Evolutionary conservation across 2,329 filamentous ascomycete genomes (phyloP).

Genomic region (Neonectria punicea): DNA sequence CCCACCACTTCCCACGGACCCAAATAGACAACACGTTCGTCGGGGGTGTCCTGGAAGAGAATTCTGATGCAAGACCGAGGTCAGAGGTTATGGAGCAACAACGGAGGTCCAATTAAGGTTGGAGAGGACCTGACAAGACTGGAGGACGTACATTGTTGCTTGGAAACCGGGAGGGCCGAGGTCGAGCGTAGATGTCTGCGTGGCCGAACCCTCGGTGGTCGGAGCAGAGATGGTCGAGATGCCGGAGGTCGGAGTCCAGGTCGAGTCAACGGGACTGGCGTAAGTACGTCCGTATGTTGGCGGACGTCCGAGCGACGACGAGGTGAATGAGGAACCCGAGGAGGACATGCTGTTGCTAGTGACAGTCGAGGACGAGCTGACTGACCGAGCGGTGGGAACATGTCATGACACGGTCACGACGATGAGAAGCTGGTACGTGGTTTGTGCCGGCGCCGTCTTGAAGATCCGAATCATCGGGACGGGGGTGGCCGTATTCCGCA

Average conservation of each 20-base stretch:
- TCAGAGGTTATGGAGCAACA: constrained; percentile 36
- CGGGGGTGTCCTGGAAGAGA: constrained; percentile 60
- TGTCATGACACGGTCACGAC: constrained; percentile 45
- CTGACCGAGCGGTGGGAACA: constrained; percentile 45
- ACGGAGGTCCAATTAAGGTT: constrained; percentile 1
- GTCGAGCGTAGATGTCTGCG: constrained; percentile 57
- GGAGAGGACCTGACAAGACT: constrained; percentile 2
- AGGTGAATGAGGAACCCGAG: constrained; percentile 60
- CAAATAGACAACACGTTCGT: constrained; percentile 62
- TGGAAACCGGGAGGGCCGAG: constrained; percentile 64
- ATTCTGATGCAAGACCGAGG: constrained; percentile 49
- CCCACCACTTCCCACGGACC: constrained; percentile 64
- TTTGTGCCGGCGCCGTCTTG: constrained; percentile 35
- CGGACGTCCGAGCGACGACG: constrained; percentile 56
- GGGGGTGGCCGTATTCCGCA: constrained; percentile 26
- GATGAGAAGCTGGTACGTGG: constrained; percentile 34
- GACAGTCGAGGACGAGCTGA: constrained; percentile 43
- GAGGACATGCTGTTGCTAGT: constrained; percentile 54
- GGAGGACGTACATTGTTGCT: constrained; percentile 60
- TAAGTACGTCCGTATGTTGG: constrained; percentile 55
- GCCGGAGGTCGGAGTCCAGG: constrained; percentile 58
- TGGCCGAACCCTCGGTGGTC: constrained; percentile 51
- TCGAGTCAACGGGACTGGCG: constrained; percentile 56
- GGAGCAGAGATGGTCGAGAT: constrained; percentile 57
- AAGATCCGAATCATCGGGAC: constrained; percentile 35